phyloP scores from a whole-genome alignment of 148 eudicot species.

The Diospyros lotus region DNA sequence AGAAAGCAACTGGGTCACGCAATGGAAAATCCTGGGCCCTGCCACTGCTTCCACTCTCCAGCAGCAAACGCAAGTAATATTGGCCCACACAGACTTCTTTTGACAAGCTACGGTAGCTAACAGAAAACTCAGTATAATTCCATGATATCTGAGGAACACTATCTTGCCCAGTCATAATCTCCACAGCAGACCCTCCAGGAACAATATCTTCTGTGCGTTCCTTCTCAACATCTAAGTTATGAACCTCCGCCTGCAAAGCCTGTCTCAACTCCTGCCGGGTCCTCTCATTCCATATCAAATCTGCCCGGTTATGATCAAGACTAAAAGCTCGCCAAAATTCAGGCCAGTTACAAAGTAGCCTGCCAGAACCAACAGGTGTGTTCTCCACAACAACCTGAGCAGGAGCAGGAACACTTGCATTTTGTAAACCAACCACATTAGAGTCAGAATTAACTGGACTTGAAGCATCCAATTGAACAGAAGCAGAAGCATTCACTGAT shows the following conservation, averaged over 20 bases:
- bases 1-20: conserved; percentile 94
- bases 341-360: conserved; percentile 94
- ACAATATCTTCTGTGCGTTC: conserved; percentile 93
- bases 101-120: conserved; percentile 82
- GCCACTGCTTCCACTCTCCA: conserved; percentile 77
- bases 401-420: conserved; percentile 68
- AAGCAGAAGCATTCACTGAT: conserved; percentile 25
- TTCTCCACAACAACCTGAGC: conserved; percentile 95
- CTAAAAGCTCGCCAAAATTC: conserved; percentile 98
- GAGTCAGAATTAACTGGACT: conserved; percentile 43
- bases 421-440: conserved; percentile 35
- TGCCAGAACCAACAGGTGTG: conserved; percentile 88
- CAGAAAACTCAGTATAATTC: conserved; percentile 91
- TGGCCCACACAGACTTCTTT: conserved; percentile 99
- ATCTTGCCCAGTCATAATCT: conserved; percentile 48
- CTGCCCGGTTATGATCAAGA: conserved; percentile 98
- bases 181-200: conserved; percentile 54
- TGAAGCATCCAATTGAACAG: conserved; percentile 32
- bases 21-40: conserved; percentile 92
- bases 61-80: conserved; percentile 91
- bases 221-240: conserved; percentile 88
- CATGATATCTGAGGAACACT: conserved; percentile 83
- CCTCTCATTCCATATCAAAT: conserved; percentile 97
- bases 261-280: conserved; percentile 90
- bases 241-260: conserved; percentile 92